Conservation (phyloP, 2,329 filamentous ascomycete genomes). For the Epichloe baconii region DNA sequence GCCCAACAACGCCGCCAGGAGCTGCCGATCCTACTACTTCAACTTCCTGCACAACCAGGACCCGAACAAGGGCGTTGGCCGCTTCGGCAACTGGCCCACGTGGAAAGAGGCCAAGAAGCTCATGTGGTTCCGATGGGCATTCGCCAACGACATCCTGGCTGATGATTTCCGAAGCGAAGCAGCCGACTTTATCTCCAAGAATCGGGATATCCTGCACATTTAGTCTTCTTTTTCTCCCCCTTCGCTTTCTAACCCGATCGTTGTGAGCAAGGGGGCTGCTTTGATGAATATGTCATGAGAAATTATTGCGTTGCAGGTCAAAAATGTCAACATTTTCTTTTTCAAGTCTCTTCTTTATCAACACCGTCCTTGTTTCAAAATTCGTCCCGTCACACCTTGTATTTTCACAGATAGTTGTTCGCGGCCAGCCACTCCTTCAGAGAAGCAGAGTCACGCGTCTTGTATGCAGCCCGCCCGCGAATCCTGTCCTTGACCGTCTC, state of each 20-base stretch:
- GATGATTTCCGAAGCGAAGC: conserved; percentile 26
- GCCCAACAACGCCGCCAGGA: conserved; percentile 46
- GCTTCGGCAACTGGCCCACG: conserved; percentile 27
- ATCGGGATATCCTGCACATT: conserved; percentile 14
- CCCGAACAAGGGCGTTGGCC: conserved; percentile 44
- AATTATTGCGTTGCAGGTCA: background rate
- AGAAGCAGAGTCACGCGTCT: conserved; percentile 56
- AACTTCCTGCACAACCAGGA: conserved; percentile 59
- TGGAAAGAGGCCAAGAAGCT: conserved; percentile 34
- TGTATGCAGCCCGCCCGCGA: conserved; percentile 70
- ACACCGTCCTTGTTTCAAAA: background rate
- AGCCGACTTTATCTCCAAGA: conserved; percentile 14
- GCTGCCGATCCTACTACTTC: conserved; percentile 57
- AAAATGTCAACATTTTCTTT: no score
- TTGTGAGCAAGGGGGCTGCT: background rate
- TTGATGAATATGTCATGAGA: background rate
- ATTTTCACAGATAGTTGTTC: conserved; percentile 30
- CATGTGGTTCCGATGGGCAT: conserved; percentile 28
- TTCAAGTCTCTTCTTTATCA: background rate
- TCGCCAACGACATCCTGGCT: conserved; percentile 17
- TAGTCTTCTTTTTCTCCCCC: conserved; percentile 2
- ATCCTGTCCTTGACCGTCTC: conserved; percentile 80
- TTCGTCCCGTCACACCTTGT: background rate
- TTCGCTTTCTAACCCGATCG: no score
- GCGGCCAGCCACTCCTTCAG: conserved; percentile 66